phyloP scores from a whole-genome alignment of 2,329 filamentous ascomycete genomes.

The Xylariaceae sp. region DNA sequence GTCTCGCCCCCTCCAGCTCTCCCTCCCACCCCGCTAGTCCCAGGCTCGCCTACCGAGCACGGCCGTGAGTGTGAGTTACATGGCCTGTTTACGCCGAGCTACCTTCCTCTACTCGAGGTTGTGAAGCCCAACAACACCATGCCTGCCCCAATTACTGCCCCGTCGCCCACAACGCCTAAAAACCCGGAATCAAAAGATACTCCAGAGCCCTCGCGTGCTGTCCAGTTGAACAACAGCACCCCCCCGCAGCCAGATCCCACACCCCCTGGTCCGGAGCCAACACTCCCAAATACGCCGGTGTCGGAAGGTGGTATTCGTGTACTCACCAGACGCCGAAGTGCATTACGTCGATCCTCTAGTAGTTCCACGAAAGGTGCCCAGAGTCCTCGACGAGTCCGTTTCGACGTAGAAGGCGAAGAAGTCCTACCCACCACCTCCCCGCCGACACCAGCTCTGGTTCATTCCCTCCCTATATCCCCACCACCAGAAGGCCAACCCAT shows the following conservation, averaged over 20 bases:
- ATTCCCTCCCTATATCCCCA: conserved; percentile 28
- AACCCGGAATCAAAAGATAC: conserved; percentile 22
- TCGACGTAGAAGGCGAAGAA: conserved; percentile 55
- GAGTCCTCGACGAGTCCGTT: conserved; percentile 58
- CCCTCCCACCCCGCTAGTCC: conserved; percentile 35
- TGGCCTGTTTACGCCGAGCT: conserved; percentile 58
- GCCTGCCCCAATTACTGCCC: conserved; percentile 15
- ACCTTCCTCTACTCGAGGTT: conserved; percentile 55
- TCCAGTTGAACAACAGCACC: conserved; percentile 17
- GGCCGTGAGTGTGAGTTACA: conserved; percentile 55
- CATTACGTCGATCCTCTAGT: conserved; percentile 51
- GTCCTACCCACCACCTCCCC: conserved; percentile 56
- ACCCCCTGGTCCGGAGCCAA: conserved; percentile 41
- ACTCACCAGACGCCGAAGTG: conserved; percentile 45
- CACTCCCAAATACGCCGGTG: conserved; percentile 47
- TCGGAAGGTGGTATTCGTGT: conserved; percentile 53
- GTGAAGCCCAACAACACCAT: conserved; percentile 26
- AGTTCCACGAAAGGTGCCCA: conserved; percentile 41
- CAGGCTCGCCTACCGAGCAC: conserved; percentile 45
- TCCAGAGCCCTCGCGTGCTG: conserved; percentile 20
- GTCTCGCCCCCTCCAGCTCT: conserved; percentile 38
- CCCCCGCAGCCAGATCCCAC: conserved; percentile 33
- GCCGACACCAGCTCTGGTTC: conserved; percentile 29
- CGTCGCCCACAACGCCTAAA: conserved; percentile 13
- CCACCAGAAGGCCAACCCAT: conserved; percentile 15